These are phyloP conservation scores for Sonneratia caseolaris DNA, from an alignment of 345 rosid species.

Conservation along the genomic window DNA sequence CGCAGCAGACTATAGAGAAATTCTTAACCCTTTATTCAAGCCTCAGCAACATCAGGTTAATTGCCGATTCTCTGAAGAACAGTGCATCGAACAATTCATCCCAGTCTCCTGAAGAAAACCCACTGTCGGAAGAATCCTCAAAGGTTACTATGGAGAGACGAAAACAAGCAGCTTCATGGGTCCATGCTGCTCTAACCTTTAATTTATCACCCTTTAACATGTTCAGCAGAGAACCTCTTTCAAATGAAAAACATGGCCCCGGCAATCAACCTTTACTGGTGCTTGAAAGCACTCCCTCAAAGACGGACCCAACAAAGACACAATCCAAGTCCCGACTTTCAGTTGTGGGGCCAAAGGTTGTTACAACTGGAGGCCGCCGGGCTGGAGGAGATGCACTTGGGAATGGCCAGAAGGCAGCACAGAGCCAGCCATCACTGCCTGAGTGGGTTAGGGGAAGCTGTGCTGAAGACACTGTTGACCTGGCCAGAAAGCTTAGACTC, in stretches of 20 bases:
- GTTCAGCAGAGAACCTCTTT: slow-evolving; percentile 36
- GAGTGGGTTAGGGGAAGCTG: slow-evolving; percentile 75
- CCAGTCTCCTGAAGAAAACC: slow-evolving; percentile 39
- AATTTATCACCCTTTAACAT: slow-evolving; percentile 70
- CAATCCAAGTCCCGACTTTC: slow-evolving; percentile 40
- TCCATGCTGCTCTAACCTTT: slow-evolving; percentile 80
- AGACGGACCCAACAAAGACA: slow-evolving; percentile 32
- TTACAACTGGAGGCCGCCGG: slow-evolving; percentile 59
- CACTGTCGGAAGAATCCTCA: slow-evolving; percentile 54
- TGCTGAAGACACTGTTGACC: slow-evolving; percentile 60
- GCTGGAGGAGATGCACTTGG: slow-evolving; percentile 38
- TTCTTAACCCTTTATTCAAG: slow-evolving; percentile 65
- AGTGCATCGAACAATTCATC: slow-evolving; percentile 29
- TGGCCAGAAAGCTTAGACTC: slow-evolving; percentile 59
- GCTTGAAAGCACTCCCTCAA: slow-evolving; percentile 38
- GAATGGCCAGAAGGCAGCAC: slow-evolving; percentile 32
- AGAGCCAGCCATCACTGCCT: slow-evolving; percentile 33
- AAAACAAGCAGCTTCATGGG: slow-evolving; percentile 72
- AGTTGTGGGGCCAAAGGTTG: slow-evolving; percentile 52
- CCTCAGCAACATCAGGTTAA: slow-evolving; percentile 39
- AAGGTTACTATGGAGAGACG: slow-evolving; percentile 49
- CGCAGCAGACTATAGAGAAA: slow-evolving; percentile 78
- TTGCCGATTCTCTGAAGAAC: slow-evolving; percentile 51
- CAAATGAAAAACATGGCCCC: not conserved
- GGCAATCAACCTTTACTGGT: slow-evolving; percentile 41